Evolutionary conservation across 805 yeast species (phyloP).

Genomic region (Kazachstania taianensis): DNA sequence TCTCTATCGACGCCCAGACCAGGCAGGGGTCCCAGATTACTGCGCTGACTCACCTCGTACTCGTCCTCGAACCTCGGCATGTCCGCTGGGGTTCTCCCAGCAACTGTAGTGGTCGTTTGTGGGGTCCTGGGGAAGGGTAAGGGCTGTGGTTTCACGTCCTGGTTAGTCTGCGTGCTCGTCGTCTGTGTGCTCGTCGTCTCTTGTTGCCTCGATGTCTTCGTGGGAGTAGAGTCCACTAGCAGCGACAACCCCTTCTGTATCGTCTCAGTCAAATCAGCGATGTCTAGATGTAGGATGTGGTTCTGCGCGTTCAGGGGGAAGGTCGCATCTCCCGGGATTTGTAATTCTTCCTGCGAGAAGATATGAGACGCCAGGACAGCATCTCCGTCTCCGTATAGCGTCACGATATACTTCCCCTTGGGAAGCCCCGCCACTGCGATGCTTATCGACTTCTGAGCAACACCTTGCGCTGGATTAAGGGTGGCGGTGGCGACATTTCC

Average conservation of each 20-base stretch:
- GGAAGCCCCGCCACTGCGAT: neutral
- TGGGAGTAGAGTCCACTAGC: neutral
- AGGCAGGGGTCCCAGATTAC: too few species aligned
- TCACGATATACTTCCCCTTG: slow-evolving; percentile 1
- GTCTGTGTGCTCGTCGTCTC: neutral
- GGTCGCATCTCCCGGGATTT: neutral
- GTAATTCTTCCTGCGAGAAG: neutral
- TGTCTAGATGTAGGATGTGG: neutral
- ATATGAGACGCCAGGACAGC: neutral
- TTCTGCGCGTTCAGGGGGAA: neutral
- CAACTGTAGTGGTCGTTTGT: neutral
- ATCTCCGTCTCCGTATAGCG: slow-evolving; percentile 1
- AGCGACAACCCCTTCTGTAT: neutral
- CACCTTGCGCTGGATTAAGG: neutral
- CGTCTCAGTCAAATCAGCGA: neutral
- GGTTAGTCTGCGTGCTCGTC: neutral
- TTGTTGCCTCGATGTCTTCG: neutral
- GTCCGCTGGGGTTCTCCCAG: slow-evolving; percentile 14
- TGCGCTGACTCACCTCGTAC: slow-evolving; percentile 21
- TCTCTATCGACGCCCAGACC: too few species aligned
- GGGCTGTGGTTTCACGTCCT: neutral
- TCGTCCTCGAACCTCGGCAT: slow-evolving; percentile 30
- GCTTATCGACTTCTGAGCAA: too few species aligned
- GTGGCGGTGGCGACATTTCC: neutral
- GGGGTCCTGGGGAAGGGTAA: neutral